Evolutionary conservation across 495 filamentous ascomycete genomes (phyloP).

Genomic region (Clohesyomyces aquaticus): DNA sequence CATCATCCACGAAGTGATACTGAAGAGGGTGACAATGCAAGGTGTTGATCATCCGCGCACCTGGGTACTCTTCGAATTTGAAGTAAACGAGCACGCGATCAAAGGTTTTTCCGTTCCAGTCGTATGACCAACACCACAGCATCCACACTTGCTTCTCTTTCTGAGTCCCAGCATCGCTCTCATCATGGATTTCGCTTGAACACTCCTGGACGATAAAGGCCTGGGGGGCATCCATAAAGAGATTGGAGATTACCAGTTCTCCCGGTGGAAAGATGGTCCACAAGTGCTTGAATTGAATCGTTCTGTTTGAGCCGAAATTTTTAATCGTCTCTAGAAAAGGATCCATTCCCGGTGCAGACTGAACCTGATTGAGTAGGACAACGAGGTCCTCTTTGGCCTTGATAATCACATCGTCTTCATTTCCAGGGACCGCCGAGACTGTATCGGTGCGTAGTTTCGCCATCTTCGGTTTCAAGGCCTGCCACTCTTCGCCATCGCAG

Average conservation of each 20-base stretch:
- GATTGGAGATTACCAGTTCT: not conserved
- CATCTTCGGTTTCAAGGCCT: not conserved
- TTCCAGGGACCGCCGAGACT: not conserved
- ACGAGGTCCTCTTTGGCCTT: conserved; percentile 4
- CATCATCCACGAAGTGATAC: conserved; percentile 6
- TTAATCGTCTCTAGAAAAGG: not conserved
- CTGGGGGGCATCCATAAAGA: not conserved
- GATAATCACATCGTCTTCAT: not conserved
- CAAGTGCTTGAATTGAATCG: not conserved
- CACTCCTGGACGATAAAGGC: conserved; percentile 5
- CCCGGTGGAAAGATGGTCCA: conserved; percentile 4
- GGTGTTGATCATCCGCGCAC: conserved; percentile 6
- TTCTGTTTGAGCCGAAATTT: not conserved
- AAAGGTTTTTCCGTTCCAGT: conserved; percentile 10
- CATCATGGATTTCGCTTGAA: not conserved
- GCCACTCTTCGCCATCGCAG: not conserved
- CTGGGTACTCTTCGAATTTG: conserved; percentile 10
- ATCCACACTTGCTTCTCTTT: not conserved
- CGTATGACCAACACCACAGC: not conserved
- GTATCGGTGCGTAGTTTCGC: conserved; percentile 6
- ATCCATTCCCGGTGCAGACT: not conserved
- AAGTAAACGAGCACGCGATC: conserved; percentile 6
- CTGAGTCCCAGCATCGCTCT: not conserved
- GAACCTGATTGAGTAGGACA: not conserved
- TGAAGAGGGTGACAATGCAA: conserved; percentile 1